phyloP scores from a whole-genome alignment of 2,329 filamentous ascomycete genomes.

The Stagonosporopsis chrysanthemi region DNA sequence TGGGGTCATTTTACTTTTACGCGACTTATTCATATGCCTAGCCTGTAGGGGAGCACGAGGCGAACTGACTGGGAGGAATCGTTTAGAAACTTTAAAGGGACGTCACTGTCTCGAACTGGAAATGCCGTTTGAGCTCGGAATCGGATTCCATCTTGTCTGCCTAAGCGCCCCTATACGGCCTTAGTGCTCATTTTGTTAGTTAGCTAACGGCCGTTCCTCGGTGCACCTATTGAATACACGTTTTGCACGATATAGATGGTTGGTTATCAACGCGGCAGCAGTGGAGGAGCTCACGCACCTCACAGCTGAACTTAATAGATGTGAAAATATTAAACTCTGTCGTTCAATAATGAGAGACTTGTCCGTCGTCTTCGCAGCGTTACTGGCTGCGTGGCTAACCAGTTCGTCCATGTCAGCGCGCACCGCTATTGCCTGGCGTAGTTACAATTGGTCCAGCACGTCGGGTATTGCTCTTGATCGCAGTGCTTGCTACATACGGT shows the following conservation, averaged over 20 bases:
- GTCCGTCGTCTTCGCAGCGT: neutral
- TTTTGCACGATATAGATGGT: conserved; percentile 26
- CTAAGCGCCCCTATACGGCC: conserved; percentile 14
- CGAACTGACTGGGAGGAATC: neutral
- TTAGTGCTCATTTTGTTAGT: conserved; percentile 18
- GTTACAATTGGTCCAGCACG: neutral
- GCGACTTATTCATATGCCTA: conserved; percentile 20
- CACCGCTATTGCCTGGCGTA: neutral
- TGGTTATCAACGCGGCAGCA: conserved; percentile 20
- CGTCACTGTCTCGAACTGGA: conserved; percentile 8
- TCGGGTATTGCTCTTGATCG: neutral
- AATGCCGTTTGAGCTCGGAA: conserved; percentile 9
- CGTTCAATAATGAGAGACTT: neutral
- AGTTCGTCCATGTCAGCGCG: neutral
- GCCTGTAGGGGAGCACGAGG: conserved; percentile 12
- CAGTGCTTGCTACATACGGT: neutral
- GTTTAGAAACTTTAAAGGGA: conserved; percentile 9
- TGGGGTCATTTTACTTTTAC: conserved; percentile 22
- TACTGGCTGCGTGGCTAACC: conserved; percentile 1
- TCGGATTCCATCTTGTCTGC: conserved; percentile 9
- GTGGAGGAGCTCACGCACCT: conserved; percentile 16
- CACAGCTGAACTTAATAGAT: conserved; percentile 19
- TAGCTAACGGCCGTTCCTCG: conserved; percentile 2
- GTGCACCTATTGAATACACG: conserved; percentile 13
- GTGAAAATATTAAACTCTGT: conserved; percentile 15